These are phyloP conservation scores for Euphrasia confusa DNA, from an alignment of 257 asterid genomes.

Conservation along the genomic window DNA sequence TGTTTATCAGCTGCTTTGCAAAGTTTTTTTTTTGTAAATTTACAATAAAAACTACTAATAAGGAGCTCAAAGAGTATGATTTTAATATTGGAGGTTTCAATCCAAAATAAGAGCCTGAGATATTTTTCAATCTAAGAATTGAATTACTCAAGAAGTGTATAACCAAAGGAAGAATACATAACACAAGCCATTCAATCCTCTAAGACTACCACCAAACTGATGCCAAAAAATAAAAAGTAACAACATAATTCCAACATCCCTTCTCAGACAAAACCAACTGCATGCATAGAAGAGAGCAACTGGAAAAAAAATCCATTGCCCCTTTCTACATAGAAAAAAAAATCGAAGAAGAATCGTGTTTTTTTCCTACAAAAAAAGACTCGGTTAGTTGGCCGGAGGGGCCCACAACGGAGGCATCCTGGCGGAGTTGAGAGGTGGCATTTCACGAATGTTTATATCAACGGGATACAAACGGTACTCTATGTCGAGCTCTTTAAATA, in stretches of 20 bases:
- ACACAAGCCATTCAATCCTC: not conserved
- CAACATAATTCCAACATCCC: not conserved
- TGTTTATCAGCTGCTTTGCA: no score
- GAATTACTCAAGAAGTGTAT: no score
- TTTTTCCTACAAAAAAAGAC: not conserved
- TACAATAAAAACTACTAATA: no score
- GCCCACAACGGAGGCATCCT: slow-evolving; percentile 51
- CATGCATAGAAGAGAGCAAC: not conserved
- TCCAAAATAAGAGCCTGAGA: no score
- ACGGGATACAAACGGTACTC: slow-evolving; percentile 73
- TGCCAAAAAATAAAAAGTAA: not conserved
- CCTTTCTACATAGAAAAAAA: not conserved
- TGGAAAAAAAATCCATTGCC: not conserved
- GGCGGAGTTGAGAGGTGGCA: slow-evolving; percentile 52
- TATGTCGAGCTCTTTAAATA: slow-evolving; percentile 65
- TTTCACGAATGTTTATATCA: slow-evolving; percentile 57
- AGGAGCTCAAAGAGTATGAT: no score
- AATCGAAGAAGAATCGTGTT: not conserved
- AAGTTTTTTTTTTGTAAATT: no score
- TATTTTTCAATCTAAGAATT: no score
- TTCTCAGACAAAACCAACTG: slow-evolving; percentile 9
- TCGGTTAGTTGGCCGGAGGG: slow-evolving; percentile 22
- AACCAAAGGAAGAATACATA: no score
- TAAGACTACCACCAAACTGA: no score
- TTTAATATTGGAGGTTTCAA: no score